Evolutionary conservation across 2,329 filamentous ascomycete genomes (phyloP).

Genomic region (Pseudogymnoascus sp.): DNA sequence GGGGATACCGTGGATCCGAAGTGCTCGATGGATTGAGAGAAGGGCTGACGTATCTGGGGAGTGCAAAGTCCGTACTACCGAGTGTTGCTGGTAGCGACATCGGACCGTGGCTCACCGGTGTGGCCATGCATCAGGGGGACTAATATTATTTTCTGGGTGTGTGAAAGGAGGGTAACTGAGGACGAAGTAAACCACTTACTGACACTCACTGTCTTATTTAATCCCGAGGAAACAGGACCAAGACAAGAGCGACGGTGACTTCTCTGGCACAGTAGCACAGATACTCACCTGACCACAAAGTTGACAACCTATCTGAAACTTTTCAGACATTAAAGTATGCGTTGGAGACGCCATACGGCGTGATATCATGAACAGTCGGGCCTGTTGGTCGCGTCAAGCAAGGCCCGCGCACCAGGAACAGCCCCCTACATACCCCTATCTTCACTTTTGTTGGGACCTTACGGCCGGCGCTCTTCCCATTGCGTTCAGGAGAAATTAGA

Average conservation of each 20-base stretch:
- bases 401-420: background rate
- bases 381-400: background rate
- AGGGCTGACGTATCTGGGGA: background rate
- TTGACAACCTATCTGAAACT: background rate
- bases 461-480: background rate
- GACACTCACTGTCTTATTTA: background rate
- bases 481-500: background rate
- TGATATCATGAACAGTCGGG: background rate
- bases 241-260: background rate
- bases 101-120: background rate
- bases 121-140: background rate
- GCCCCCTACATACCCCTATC: background rate
- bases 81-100: background rate
- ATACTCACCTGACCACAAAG: background rate
- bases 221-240: background rate
- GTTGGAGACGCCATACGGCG: background rate
- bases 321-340: background rate
- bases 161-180: background rate
- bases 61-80: background rate
- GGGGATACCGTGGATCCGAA: background rate
- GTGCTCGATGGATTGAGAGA: background rate
- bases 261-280: background rate
- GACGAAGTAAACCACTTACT: background rate
- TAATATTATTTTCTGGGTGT: background rate
- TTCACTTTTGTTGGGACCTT: background rate